phyloP scores from a whole-genome alignment of 225 moss, liverwort and hornwort species.

The Bryoerythrophyllum caledonicum region DNA sequence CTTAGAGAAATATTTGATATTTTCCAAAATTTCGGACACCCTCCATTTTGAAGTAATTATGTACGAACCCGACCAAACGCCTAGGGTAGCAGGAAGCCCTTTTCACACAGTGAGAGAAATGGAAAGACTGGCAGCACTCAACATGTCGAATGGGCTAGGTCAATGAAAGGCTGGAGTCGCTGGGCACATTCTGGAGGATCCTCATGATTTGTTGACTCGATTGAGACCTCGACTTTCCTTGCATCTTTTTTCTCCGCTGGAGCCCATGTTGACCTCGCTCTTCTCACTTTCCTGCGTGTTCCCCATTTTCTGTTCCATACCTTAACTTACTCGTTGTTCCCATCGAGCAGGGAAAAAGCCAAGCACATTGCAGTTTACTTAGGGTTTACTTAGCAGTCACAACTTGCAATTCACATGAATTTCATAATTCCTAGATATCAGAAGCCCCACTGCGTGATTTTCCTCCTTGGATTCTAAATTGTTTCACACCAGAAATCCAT shows the following conservation, averaged over 20 bases:
- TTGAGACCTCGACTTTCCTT: slow-evolving; percentile 7
- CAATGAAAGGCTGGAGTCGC: slow-evolving; percentile 19
- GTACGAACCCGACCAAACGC: too few relatives aligned
- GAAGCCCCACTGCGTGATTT: background rate
- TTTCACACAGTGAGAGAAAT: background rate
- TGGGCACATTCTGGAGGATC: background rate
- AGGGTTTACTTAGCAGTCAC: background rate
- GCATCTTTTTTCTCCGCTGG: background rate
- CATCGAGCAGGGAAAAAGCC: background rate
- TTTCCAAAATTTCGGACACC: too few relatives aligned
- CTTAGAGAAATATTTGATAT: too few relatives aligned
- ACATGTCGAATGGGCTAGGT: background rate
- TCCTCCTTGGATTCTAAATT: background rate
- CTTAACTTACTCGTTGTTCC: background rate
- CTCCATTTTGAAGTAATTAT: too few relatives aligned
- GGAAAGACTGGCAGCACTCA: background rate
- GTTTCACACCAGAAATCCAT: background rate
- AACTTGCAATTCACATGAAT: background rate
- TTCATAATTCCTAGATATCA: background rate
- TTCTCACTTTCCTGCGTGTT: background rate
- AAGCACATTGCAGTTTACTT: too few relatives aligned
- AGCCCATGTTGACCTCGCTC: slow-evolving; percentile 4
- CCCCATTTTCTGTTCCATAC: background rate
- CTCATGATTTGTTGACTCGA: slow-evolving; percentile 12
- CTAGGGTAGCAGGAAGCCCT: background rate